Base-by-base conservation (phyloP, 768 basidiomycete genomes). In the Xerocomellus chrysenteron region DNA sequence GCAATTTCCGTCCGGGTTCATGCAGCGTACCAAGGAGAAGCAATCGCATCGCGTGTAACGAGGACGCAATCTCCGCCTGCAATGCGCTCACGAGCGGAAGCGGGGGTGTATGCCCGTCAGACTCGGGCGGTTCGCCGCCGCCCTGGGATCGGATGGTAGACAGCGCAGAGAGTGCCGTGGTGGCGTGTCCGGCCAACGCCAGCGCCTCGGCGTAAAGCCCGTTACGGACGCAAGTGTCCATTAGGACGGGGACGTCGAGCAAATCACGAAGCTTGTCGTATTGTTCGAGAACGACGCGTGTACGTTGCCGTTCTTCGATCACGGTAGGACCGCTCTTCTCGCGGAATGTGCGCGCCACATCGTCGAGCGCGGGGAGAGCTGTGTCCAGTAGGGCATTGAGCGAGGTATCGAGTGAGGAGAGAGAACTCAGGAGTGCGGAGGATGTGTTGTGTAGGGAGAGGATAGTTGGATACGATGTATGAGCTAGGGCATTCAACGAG, bases 161-260 rank as follows among this genome's bases (percentile, higher is more conserved):
- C 12, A 71, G 46, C 43, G 74, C 77, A 52, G 67, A 65, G 36
- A 74, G 78, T 55, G 88, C 73, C 16, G 80, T 68, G 41, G 76
- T 74, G 0, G 88, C 86, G 70, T 96, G 94, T 26, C 82, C 76
- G 6, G 89, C 82, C 39, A 98, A 81, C 28, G 93, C 88, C 54
- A 98, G 81, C 0, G 94, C 95, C 68, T 98, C 97, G 51, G 86
- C 80, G 75, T 94, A 98, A 72, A 91, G 89, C 8, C 93, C 93
- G 65, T 93, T 94, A 39, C 94, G 83, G 14, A 97, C 90, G 68
- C 94, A 98, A 1, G 93, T 92, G 68, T 96, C 92, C 67, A 97
- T 88, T 32, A 99, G 81, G 49, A 90, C 78, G 10, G 96, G 94
- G 47, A 95, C 82, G 63, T 97, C 94, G 54, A 98, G 83, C 36